Conservation (phyloP, 805 yeast species). For the Sungouiozyma intestinalis region DNA sequence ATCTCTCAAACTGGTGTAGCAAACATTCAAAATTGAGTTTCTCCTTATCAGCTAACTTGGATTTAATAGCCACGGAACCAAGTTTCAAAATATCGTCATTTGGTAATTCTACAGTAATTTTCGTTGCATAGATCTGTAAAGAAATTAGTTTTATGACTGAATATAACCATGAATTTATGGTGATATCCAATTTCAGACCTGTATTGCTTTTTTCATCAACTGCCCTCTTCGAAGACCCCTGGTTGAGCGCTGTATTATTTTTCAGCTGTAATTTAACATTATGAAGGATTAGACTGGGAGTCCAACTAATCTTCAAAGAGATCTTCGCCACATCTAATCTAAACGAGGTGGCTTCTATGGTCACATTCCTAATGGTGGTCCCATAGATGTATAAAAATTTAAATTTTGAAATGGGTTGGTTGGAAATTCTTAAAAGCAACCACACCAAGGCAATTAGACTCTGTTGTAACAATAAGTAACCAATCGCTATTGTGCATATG, state of each 20-base stretch:
- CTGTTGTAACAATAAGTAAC: constrained; percentile 3
- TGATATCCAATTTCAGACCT: neutral
- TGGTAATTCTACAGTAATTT: neutral
- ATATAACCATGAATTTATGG: neutral
- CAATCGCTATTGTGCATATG: constrained; percentile 1
- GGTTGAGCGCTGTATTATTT: no score
- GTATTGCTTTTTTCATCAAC: no score
- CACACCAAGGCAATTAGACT: constrained; percentile 1
- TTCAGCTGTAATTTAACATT: constrained; percentile 10
- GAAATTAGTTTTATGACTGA: neutral
- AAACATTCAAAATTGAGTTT: neutral
- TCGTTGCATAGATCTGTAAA: neutral
- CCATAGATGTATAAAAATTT: constrained; percentile 14
- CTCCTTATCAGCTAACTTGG: neutral
- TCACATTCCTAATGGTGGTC: constrained; percentile 9
- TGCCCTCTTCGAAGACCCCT: no score
- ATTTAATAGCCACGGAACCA: neutral
- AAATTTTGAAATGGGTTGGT: constrained; percentile 6
- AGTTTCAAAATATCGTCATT: neutral
- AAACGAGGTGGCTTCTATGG: constrained; percentile 7
- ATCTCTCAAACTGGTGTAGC: neutral
- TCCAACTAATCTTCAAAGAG: constrained; percentile 12
- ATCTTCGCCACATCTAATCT: constrained; percentile 11
- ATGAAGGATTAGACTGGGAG: constrained; percentile 12
- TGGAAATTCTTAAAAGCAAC: constrained; percentile 1